These are phyloP conservation scores for Colletotrichum simmondsii DNA, from an alignment of 2,329 filamentous ascomycete species.

Conservation along the genomic window DNA sequence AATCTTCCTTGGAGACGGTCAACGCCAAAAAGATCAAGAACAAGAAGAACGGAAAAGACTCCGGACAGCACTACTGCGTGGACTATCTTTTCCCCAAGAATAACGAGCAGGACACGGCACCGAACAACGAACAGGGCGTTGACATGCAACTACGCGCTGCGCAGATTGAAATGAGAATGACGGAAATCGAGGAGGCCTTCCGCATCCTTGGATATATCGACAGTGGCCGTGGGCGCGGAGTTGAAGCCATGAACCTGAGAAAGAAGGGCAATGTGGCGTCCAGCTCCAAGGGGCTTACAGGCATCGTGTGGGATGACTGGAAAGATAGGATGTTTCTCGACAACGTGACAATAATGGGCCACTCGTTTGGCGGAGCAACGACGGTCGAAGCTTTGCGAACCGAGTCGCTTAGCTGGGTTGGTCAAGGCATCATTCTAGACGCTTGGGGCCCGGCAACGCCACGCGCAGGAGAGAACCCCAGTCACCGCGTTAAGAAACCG, in stretches of 20 bases:
- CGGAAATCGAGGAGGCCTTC: conserved; percentile 74
- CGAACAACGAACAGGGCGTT: conserved; percentile 68
- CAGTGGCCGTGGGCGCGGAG: conserved; percentile 60
- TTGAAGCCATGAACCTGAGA: conserved; percentile 64
- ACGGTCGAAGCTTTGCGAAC: conserved; percentile 69
- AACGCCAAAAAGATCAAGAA: conserved; percentile 49
- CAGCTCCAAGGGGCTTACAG: conserved; percentile 67
- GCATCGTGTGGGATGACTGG: conserved; percentile 67
- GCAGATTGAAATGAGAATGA: conserved; percentile 71
- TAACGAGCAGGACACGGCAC: conserved; percentile 60
- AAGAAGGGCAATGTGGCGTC: conserved; percentile 67
- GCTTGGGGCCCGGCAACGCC: conserved; percentile 68
- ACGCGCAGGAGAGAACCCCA: conserved; percentile 53
- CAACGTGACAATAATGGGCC: conserved; percentile 71
- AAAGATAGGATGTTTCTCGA: conserved; percentile 61
- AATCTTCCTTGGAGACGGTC: conserved; percentile 42
- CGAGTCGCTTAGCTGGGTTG: conserved; percentile 63
- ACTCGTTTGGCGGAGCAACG: conserved; percentile 75
- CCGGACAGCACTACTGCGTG: conserved; percentile 57
- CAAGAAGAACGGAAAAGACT: conserved; percentile 40
- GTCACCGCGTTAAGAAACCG: conserved; percentile 60
- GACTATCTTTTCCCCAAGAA: conserved; percentile 73
- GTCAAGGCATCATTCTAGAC: conserved; percentile 74
- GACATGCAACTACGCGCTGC: conserved; percentile 69
- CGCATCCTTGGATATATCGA: conserved; percentile 65